These are phyloP conservation scores for Candida glaebosa DNA, from an alignment of 805 yeast species.

Conservation along the genomic window DNA sequence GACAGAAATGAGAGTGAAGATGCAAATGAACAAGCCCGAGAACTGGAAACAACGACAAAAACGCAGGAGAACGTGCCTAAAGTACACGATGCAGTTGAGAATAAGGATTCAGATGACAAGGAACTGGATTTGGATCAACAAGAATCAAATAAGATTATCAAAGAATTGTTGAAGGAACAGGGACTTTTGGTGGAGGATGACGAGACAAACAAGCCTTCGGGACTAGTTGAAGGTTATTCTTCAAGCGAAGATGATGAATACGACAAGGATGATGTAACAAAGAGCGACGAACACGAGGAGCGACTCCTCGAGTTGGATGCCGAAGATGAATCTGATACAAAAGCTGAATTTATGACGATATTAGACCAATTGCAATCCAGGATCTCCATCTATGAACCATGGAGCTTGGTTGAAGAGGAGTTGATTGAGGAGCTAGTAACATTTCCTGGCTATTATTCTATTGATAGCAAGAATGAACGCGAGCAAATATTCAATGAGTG, in stretches of 20 bases:
- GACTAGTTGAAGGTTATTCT: constrained; percentile 19
- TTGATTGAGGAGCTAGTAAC: constrained; percentile 23
- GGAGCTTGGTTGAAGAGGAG: constrained; percentile 38
- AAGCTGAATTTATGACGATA: constrained; percentile 19
- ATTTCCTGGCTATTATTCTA: constrained; percentile 25
- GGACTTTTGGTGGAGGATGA: constrained; percentile 12
- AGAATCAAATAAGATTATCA: constrained; percentile 11
- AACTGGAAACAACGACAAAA: constrained; percentile 4
- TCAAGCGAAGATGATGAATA: constrained; percentile 21
- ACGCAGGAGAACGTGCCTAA: background rate
- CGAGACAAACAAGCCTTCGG: constrained; percentile 4
- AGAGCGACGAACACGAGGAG: constrained; percentile 6
- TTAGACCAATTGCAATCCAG: constrained; percentile 20
- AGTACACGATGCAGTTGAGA: constrained; percentile 9
- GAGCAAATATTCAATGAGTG: constrained; percentile 25
- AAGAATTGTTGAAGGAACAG: constrained; percentile 17
- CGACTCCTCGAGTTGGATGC: constrained; percentile 13
- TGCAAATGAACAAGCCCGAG: constrained; percentile 2
- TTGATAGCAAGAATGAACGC: constrained; percentile 15
- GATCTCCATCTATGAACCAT: constrained; percentile 34
- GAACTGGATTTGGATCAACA: constrained; percentile 3
- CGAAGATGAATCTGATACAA: constrained; percentile 10
- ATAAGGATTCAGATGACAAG: background rate
- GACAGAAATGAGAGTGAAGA: background rate
- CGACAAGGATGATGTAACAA: constrained; percentile 11